Evolutionary conservation across 192 early-diverging fungal genomes (phyloP).

Genomic region (Entomortierella lignicola): DNA sequence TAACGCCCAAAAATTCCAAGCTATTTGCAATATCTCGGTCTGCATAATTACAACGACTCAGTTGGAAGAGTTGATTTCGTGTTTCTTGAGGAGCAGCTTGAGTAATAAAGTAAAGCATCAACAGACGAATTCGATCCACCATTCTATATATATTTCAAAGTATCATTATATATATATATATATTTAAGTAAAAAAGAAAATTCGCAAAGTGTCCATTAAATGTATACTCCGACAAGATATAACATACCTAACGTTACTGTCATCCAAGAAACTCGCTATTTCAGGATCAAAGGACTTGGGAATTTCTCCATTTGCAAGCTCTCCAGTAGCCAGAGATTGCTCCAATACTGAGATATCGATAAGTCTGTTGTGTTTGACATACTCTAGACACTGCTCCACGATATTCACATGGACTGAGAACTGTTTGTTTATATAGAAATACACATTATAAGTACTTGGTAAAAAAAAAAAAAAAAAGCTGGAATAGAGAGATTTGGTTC

Average conservation of each 20-base stretch:
- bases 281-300: slow-evolving; percentile 79
- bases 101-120: slow-evolving; percentile 49
- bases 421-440: slow-evolving; percentile 1
- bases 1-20: slow-evolving; percentile 48
- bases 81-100: slow-evolving; percentile 43
- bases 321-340: slow-evolving; percentile 79
- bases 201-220: too few relatives aligned
- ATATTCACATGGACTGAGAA: slow-evolving; percentile 78
- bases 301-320: slow-evolving; percentile 72
- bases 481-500: too few relatives aligned
- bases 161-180: too few relatives aligned
- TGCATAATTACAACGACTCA: slow-evolving; percentile 45
- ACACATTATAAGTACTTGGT: background rate
- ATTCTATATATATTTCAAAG: slow-evolving; percentile 67
- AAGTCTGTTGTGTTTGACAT: slow-evolving; percentile 76
- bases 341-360: slow-evolving; percentile 78
- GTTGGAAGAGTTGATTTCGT: slow-evolving; percentile 44
- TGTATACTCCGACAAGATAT: too few relatives aligned
- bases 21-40: slow-evolving; percentile 49
- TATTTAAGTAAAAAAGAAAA: too few relatives aligned
- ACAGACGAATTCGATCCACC: slow-evolving; percentile 56
- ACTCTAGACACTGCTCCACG: slow-evolving; percentile 79
- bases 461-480: too few relatives aligned
- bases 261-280: slow-evolving; percentile 80
- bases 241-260: slow-evolving; percentile 65